Conservation (phyloP, 192 early-diverging fungal species). For the Coemansia sp. region DNA sequence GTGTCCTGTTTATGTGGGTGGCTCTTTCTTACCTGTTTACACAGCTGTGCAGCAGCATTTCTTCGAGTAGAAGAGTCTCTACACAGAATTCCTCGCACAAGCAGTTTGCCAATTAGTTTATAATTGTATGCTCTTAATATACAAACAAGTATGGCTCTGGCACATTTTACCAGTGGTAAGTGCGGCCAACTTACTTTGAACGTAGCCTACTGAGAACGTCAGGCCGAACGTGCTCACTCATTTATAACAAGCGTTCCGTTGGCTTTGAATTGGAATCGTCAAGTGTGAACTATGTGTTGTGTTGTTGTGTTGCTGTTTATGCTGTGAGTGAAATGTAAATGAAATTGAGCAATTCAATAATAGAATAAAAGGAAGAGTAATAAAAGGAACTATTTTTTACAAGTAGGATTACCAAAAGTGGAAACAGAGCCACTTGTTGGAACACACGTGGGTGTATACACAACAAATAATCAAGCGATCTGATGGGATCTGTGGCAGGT, state of each 20-base stretch:
- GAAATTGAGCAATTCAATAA: no score
- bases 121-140: not conserved
- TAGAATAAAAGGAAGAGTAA: no score
- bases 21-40: conserved; percentile 4
- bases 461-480: no score
- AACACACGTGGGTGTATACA: no score
- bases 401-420: not conserved
- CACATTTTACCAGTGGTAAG: not conserved
- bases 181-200: conserved; percentile 17
- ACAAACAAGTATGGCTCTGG: not conserved
- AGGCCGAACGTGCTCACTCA: conserved; percentile 15
- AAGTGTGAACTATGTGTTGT: no score
- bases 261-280: not conserved
- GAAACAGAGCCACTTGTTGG: no score
- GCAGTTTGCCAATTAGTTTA: not conserved
- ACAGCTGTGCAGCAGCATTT: conserved; percentile 2
- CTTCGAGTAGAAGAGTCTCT: conserved; percentile 2
- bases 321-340: no score
- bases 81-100: not conserved
- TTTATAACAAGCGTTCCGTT: not conserved
- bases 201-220: conserved; percentile 9
- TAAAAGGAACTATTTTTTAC: not conserved
- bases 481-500: no score
- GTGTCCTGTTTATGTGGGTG: not conserved
- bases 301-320: no score